Conservation (phyloP, 1,139 yeast genomes). For the Groenewaldozyma sp. region DNA sequence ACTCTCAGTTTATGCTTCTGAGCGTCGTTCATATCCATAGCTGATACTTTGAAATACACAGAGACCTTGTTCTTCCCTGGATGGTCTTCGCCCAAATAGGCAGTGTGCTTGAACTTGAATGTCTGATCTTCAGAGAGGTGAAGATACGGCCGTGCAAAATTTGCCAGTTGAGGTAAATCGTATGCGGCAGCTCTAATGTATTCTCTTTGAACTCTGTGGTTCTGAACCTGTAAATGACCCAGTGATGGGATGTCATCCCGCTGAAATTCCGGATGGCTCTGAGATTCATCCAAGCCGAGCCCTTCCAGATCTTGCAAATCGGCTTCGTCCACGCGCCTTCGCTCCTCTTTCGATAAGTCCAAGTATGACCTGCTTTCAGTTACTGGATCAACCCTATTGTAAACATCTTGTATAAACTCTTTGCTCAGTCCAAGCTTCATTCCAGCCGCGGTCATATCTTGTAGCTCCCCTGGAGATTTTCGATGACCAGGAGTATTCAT, state of each 20-base stretch:
- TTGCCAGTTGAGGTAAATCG: constrained; percentile 71
- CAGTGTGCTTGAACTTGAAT: constrained; percentile 61
- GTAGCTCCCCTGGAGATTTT: constrained; percentile 25
- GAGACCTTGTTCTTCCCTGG: constrained; percentile 66
- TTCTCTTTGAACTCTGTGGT: constrained; percentile 49
- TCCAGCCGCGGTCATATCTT: constrained; percentile 26
- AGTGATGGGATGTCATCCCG: constrained; percentile 53
- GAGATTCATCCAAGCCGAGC: not conserved
- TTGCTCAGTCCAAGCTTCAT: constrained; percentile 25
- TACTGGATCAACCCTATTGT: constrained; percentile 22
- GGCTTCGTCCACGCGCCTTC: constrained; percentile 6
- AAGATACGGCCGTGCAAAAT: constrained; percentile 22
- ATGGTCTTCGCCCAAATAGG: constrained; percentile 66
- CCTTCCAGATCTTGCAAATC: constrained; percentile 1
- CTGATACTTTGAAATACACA: constrained; percentile 44
- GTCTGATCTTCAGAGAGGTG: constrained; percentile 39
- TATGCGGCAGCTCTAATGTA: constrained; percentile 79
- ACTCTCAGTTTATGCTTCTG: constrained; percentile 69
- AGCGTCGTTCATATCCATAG: constrained; percentile 41
- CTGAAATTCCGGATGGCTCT: constrained; percentile 28
- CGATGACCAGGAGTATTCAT: constrained; percentile 23
- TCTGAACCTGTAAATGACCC: constrained; percentile 52
- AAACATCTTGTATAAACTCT: constrained; percentile 22
- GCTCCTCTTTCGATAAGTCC: constrained; percentile 17
- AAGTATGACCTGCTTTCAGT: constrained; percentile 10